A percentile compares a stretch with the other conserved stretches of the same genome.
These are phyloP conservation scores for Graphiopsis chlorocephala DNA, from an alignment of 2,329 filamentous ascomycete genomes.

Conservation along the genomic window DNA sequence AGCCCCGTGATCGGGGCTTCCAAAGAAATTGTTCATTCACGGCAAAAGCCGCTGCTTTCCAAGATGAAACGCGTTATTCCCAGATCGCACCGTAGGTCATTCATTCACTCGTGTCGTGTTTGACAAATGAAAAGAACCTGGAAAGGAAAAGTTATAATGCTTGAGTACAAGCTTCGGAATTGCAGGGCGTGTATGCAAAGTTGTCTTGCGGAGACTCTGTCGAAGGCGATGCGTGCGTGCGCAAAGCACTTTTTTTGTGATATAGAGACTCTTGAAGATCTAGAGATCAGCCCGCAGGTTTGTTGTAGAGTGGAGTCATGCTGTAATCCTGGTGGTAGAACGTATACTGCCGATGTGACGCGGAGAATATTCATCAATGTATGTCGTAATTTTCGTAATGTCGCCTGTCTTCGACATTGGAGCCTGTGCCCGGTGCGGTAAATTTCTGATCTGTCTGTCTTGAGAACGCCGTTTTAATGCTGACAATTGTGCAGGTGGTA, in stretches of 20 bases:
- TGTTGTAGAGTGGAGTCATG: not conserved
- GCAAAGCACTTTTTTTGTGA: not conserved
- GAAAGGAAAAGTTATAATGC: not conserved
- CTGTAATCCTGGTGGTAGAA: not conserved
- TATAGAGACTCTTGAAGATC: not conserved
- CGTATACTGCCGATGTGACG: not conserved
- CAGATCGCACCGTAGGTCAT: constrained; percentile 9
- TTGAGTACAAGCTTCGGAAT: not conserved
- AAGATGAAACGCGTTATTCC: not conserved
- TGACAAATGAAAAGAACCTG: not conserved
- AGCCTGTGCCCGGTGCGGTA: not conserved
- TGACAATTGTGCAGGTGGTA: not conserved
- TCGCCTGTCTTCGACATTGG: constrained; percentile 11
- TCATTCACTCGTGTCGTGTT: constrained; percentile 12
- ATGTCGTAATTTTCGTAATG: constrained; percentile 13
- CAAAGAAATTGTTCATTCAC: constrained; percentile 2
- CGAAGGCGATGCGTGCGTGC: not conserved
- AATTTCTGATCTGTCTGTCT: not conserved
- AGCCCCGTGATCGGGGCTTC: not conserved
- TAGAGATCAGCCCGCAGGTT: not conserved
- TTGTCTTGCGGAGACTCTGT: not conserved
- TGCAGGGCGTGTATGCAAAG: not conserved
- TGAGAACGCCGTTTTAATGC: constrained; percentile 10
- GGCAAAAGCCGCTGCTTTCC: constrained; percentile 5
- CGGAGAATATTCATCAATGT: constrained; percentile 10